Base-by-base conservation (phyloP, 2,329 filamentous ascomycete genomes). In the Exophiala oligosperma region DNA sequence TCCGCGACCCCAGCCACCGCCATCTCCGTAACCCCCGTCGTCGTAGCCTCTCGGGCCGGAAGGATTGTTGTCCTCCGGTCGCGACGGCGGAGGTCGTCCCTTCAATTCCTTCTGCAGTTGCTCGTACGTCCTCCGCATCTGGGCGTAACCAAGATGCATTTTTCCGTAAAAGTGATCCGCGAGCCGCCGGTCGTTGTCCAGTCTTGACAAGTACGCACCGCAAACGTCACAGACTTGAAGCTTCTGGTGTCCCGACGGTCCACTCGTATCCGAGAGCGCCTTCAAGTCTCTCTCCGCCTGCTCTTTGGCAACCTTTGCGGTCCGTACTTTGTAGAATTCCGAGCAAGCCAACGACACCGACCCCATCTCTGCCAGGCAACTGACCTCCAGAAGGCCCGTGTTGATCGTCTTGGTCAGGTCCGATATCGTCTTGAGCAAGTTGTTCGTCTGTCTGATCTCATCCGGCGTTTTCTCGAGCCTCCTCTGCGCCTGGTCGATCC, bases 161-260 rank as follows among this genome's bases (percentile, higher is more conserved):
- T 99, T 99, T 23, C 94, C 94, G 74, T 97, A 97, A 72, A 99
- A 99, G 74, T 99, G 94, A 72, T 99, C 94, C 21, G 94, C 94
- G 70, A 99, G 74, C 29, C 94, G 84, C 37, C 94, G 84, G 73
- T 99, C 94, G 71, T 99, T 99, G 72, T 99, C 94, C 32, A 99
- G 82, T 23, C 94, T 80, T 62, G 87, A 92, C 38, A 99, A 82
- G 73, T 97, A 99, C 4, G 94, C 94, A 62, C 94, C 94, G 74
- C 94, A 99, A 1, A 97, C 94, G 75, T 99, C 94, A 81, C 94
- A 99, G 48, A 99, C 94, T 73, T 99, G 94, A 41, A 99, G 81
- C 74, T 99, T 99, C 79, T 99, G 94, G 74, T 99, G 94, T 17
- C 94, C 94, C 0, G 87, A 92, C 0, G 94, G 94, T 0, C 94